Conservation (phyloP, 495 filamentous ascomycete genomes). For the Talaromyces ruber region DNA sequence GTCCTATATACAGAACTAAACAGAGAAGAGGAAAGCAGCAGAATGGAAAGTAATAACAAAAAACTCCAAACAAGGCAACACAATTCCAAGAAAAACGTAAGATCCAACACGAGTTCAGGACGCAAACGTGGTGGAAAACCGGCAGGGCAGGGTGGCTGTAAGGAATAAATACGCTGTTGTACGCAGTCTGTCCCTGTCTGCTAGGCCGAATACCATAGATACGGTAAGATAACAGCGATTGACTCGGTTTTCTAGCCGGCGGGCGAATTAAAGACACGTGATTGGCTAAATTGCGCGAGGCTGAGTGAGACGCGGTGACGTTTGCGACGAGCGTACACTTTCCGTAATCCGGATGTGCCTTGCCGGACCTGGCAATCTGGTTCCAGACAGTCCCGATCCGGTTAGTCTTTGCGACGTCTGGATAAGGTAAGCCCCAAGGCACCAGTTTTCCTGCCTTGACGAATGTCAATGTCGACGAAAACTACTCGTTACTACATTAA, state of each 20-base stretch:
- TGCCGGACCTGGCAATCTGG: background rate
- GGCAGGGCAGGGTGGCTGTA: background rate
- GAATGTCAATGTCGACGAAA: too few species aligned
- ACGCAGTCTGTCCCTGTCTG: background rate
- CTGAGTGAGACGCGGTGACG: background rate
- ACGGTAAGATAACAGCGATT: background rate
- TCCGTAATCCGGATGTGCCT: background rate
- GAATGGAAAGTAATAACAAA: background rate
- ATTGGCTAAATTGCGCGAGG: background rate
- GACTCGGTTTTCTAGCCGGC: background rate
- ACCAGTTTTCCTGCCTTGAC: background rate
- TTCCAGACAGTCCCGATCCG: background rate
- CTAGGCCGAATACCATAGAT: background rate
- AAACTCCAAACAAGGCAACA: background rate
- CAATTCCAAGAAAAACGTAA: background rate
- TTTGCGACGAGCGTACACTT: background rate
- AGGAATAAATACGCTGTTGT: background rate
- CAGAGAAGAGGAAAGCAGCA: background rate
- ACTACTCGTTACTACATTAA: background rate
- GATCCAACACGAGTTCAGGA: background rate
- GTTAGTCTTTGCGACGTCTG: background rate
- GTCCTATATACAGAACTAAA: background rate
- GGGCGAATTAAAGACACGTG: background rate
- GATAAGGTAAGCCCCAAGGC: background rate
- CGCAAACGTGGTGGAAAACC: background rate